Percentiles rank a stretch among this genome's conserved stretches.
Conservation (phyloP, 257 asterid genomes). For the Ligustrum vulgare region DNA sequence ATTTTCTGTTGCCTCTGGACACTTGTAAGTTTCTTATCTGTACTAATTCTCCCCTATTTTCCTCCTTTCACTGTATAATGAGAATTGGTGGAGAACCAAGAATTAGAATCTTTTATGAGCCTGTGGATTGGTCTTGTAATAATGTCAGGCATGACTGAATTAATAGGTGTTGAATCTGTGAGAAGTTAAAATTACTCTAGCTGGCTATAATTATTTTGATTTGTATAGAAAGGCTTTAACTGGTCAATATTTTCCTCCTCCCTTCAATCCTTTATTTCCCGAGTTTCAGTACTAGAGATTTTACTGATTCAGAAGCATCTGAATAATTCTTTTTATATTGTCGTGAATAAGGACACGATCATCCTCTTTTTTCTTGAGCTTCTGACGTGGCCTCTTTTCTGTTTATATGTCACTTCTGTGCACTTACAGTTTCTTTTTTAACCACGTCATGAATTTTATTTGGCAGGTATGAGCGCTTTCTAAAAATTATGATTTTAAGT, state of each 20-base stretch:
- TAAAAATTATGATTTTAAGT: slow-evolving; percentile 89
- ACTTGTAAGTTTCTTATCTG: slow-evolving; percentile 66
- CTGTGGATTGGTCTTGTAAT: background rate
- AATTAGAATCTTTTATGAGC: background rate
- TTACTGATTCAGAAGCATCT: background rate
- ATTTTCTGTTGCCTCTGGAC: slow-evolving; percentile 98
- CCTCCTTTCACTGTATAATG: background rate
- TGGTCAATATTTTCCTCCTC: background rate
- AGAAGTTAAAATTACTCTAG: background rate
- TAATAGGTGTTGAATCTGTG: background rate
- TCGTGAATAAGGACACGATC: background rate
- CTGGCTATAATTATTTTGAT: background rate
- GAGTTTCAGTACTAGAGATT: background rate
- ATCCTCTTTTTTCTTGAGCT: background rate
- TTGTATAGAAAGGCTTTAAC: background rate
- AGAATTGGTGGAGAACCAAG: background rate
- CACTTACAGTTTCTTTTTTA: slow-evolving; percentile 7
- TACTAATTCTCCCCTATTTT: slow-evolving; percentile 11
- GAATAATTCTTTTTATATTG: background rate
- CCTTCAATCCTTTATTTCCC: background rate
- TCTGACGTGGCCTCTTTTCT: background rate
- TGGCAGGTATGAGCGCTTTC: slow-evolving; percentile 92
- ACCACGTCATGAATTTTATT: slow-evolving; percentile 23
- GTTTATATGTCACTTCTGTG: slow-evolving; percentile 11
- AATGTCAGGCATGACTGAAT: background rate